Conservation (phyloP, 2,329 filamentous ascomycete genomes). For the Cadophora sp. region DNA sequence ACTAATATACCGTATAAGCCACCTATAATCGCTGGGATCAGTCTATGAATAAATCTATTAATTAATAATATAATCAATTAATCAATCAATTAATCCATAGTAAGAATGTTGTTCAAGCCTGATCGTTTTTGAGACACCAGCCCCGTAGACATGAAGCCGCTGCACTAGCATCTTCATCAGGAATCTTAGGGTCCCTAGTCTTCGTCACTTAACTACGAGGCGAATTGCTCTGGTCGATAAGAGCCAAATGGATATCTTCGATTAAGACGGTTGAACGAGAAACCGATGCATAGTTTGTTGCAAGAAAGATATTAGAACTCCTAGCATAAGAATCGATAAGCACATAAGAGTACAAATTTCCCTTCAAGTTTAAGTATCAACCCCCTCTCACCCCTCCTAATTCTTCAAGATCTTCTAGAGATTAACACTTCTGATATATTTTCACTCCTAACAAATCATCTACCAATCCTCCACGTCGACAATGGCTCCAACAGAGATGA, state of each 20-base stretch:
- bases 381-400: not conserved
- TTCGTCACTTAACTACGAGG: not conserved
- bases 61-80: too few species aligned
- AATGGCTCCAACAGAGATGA: too few species aligned
- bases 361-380: not conserved
- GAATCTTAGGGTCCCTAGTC: not conserved
- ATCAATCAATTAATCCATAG: too few species aligned
- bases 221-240: not conserved
- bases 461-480: too few species aligned
- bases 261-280: slow-evolving; percentile 1
- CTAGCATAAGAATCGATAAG: not conserved
- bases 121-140: not conserved
- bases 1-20: slow-evolving; percentile 24
- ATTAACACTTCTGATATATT: too few species aligned
- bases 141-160: not conserved
- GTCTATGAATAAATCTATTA: slow-evolving; percentile 12
- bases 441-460: too few species aligned
- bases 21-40: slow-evolving; percentile 21
- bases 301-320: not conserved
- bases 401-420: too few species aligned
- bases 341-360: slow-evolving; percentile 10
- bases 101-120: not conserved
- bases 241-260: not conserved
- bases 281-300: not conserved
- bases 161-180: not conserved